A percentile compares a stretch with the other conserved stretches of the same genome.
These are phyloP conservation scores for Thraustochytrium sp. DNA, from an alignment of 352 stramenopile genomes.

Conservation along the genomic window DNA sequence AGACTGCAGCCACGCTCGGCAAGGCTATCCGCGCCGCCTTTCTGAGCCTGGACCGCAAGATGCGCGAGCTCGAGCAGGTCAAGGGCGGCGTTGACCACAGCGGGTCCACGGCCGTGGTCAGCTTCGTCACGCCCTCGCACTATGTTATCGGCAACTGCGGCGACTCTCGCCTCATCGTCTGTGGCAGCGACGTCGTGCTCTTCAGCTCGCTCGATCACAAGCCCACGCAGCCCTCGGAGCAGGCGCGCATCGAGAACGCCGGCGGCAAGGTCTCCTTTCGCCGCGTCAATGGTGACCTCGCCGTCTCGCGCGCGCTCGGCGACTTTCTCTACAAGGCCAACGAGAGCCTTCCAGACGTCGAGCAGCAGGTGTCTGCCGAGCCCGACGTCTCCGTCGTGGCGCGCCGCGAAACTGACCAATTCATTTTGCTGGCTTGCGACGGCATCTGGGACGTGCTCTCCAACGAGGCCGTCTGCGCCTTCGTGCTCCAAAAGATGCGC, in stretches of 20 bases:
- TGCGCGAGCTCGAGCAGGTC: constrained; percentile 24
- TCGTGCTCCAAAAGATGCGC: constrained; percentile 45
- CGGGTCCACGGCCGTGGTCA: constrained; percentile 49
- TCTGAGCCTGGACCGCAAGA: constrained; percentile 46
- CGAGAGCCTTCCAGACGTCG: constrained; percentile 16
- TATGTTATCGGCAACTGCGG: constrained; percentile 51
- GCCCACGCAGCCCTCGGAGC: constrained; percentile 53
- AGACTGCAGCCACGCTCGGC: constrained; percentile 26
- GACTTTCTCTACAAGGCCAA: constrained; percentile 57
- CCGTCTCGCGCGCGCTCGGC: constrained; percentile 51
- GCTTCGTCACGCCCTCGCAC: constrained; percentile 50
- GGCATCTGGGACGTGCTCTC: constrained; percentile 88
- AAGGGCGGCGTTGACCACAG: constrained; percentile 44
- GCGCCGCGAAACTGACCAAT: constrained; percentile 67
- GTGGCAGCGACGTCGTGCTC: constrained; percentile 51
- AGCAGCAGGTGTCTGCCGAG: constrained; percentile 72
- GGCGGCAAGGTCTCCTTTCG: constrained; percentile 50
- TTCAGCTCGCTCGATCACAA: constrained; percentile 81
- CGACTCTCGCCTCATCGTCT: constrained; percentile 49
- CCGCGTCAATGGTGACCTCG: constrained; percentile 59
- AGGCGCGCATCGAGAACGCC: constrained; percentile 52
- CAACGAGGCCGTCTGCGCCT: constrained; percentile 62
- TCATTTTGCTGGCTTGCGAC: constrained; percentile 81
- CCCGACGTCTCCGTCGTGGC: constrained; percentile 74
- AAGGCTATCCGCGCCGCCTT: constrained; percentile 40